Base-by-base conservation (phyloP, 2,329 filamentous ascomycete species). In the Colletotrichum trifolii region DNA sequence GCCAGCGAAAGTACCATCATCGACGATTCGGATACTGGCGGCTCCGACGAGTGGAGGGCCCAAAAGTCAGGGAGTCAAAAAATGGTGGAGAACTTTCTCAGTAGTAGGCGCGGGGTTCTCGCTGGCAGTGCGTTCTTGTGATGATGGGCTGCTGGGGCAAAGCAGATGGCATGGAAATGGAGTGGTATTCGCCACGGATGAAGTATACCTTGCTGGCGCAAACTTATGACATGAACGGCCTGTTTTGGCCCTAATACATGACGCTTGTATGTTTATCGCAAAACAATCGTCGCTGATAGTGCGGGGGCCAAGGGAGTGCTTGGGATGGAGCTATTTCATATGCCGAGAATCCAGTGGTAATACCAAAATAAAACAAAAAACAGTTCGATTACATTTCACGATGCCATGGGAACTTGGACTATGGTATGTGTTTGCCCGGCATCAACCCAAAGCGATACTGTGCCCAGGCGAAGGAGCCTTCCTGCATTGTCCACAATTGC, bases 61-160 rank as follows among this genome's bases (percentile, higher is more conserved):
- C 78, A 81, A 62, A 72, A 72, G 0, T 72, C 79, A 64, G 81
- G 81, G 2, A 83, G 83, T 69, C 81, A 81, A 71, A 76, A 77
- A 46, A 86, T 87, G 81, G 84, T 87, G 8, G 84, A 87, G 56
- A 64, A 82, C 53, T 87, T 87, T 70, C 74, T 87, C 35, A 85
- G 77, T 64, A 84, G 79, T 50, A 78, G 84, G 15, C 77, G 81
- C 13, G 81, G 73, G 66, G 76, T 78, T 11, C 78, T 81, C 42
- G 72, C 75, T 33, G 79, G 78, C 11, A 78, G 75, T 53, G 76
- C 73, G 1, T 77, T 79, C 62, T 39, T 78, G 17, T 78, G 55
- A 74, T 25, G 33, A 17, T 25, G 25, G 25, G 25, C 25, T 25
- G 25, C 25, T 25, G 25, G 25, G 25, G 25, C 25, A 25, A 25